phyloP scores from a whole-genome alignment of 1,284 basidiomycete genomes.

The Heliocybe sulcata region DNA sequence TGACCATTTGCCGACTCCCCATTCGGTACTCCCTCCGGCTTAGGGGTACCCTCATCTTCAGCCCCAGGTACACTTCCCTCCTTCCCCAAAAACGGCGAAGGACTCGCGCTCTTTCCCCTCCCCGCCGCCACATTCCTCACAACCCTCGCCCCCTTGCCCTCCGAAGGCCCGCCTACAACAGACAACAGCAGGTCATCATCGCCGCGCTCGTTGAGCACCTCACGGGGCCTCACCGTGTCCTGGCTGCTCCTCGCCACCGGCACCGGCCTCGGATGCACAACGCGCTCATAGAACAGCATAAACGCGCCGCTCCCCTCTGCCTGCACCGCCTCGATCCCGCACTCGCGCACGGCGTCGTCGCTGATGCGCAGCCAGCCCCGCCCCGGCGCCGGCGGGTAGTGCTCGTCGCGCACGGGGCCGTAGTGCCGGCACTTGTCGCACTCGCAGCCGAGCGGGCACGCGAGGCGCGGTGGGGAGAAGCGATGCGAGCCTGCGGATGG shows the following conservation, averaged over 20 bases:
- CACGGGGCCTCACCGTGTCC: slow-evolving; percentile 50
- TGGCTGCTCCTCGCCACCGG: slow-evolving; percentile 39
- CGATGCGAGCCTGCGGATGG: slow-evolving; percentile 22
- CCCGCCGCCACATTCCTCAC: slow-evolving; percentile 50
- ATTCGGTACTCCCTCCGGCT: neutral
- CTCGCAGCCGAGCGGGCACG: slow-evolving; percentile 39
- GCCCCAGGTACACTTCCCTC: neutral
- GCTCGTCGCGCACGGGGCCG: slow-evolving; percentile 34
- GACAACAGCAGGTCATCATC: neutral
- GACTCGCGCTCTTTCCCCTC: slow-evolving; percentile 25
- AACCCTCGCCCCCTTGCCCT: slow-evolving; percentile 31
- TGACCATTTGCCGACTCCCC: no score
- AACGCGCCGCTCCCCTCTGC: slow-evolving; percentile 71
- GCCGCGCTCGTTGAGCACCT: neutral
- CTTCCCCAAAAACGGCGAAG: slow-evolving; percentile 2
- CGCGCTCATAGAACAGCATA: slow-evolving; percentile 88
- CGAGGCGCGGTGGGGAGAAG: slow-evolving; percentile 38
- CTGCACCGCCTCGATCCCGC: slow-evolving; percentile 69
- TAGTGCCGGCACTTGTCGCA: slow-evolving; percentile 32
- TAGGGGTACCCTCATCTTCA: neutral
- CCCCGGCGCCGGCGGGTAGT: slow-evolving; percentile 28
- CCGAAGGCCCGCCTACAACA: neutral
- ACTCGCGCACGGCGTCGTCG: slow-evolving; percentile 78
- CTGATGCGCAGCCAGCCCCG: slow-evolving; percentile 79
- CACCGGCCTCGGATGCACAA: slow-evolving; percentile 27